Percentiles rank a stretch among this genome's conserved stretches.
Evolutionary conservation across 495 filamentous ascomycete species (phyloP).

Genomic region (Cairneyella variabilis): DNA sequence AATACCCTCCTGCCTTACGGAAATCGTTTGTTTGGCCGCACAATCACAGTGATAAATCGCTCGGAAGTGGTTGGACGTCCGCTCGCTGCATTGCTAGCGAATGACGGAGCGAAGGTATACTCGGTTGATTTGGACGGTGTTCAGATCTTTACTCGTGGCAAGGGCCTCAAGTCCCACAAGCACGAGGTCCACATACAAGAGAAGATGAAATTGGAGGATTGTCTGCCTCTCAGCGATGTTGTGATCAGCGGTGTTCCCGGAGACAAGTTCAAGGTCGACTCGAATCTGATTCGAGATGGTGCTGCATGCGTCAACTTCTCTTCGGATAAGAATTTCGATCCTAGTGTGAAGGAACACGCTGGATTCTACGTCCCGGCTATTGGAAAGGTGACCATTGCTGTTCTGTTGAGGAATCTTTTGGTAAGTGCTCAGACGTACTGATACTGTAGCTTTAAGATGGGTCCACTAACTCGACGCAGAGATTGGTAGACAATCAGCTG

Average conservation of each 20-base stretch:
- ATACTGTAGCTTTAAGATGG: no score
- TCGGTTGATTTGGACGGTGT: constrained; percentile 88
- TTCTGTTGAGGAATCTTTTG: constrained; percentile 82
- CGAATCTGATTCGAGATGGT: constrained; percentile 74
- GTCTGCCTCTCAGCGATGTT: constrained; percentile 83
- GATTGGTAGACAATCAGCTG: constrained; percentile 4
- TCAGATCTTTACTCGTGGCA: constrained; percentile 87
- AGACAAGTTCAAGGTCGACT: constrained; percentile 82
- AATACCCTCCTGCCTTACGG: constrained; percentile 94
- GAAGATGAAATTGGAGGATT: constrained; percentile 71
- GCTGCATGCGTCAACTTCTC: constrained; percentile 98
- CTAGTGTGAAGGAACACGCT: constrained; percentile 84
- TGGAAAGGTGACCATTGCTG: constrained; percentile 94
- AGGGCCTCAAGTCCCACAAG: constrained; percentile 71
- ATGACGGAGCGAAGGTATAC: constrained; percentile 94
- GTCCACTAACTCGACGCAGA: no score
- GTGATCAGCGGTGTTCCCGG: constrained; percentile 92
- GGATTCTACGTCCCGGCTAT: constrained; percentile 97
- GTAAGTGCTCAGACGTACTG: constrained; percentile 8
- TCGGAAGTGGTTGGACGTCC: constrained; percentile 93
- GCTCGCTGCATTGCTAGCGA: constrained; percentile 89
- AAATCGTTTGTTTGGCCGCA: constrained; percentile 85
- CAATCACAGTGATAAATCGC: constrained; percentile 91
- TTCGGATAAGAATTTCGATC: constrained; percentile 90
- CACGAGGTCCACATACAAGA: constrained; percentile 77